Base-by-base conservation (phyloP, 2,329 filamentous ascomycete species). In the Metarhizium humberi region DNA sequence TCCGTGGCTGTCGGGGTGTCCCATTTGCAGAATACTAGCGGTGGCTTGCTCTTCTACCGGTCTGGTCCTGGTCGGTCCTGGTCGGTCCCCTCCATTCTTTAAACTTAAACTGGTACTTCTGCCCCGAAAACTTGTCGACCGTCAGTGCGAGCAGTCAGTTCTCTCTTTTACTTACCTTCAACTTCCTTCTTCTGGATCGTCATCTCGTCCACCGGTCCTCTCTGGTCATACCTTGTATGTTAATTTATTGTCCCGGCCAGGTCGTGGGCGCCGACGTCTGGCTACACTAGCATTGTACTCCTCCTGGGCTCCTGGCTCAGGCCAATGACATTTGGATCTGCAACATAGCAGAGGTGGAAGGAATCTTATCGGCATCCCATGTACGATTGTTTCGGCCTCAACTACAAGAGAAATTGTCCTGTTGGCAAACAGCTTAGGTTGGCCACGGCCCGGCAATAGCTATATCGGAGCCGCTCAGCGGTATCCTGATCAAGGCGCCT, bases 401-500 rank as follows among this genome's bases (percentile, higher is more conserved):
- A 13, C 25, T 30, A 14, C 45, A 48, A 30, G 20, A 48, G 10
- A 11, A 4, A 8, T 13, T 48, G 25, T 13, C 3, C n/a, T 20
- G 45, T 48, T 20, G 20, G 45, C 30, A 5, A 16, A 16, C 6
- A 30, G 25, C 14, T 30, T 13, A n/a, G 20, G 20, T 11, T 6
- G 20, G 13, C 45, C 4, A 30, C 14, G 3, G 20, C 45, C 25
- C 6, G 14, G 8, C 13, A 13, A 29, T 48, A 29, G 20, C 7
- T 16, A 25, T 11, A n/a, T 46, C 43, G 7, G 45, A 48, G 45
- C 20, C 38, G 34, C 13, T 38, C 20, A 40, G 48, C 43, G 42
- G 32, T n/a, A 53, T 53, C 46, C 45, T 40, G 48, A 29, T 59
- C 50, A 58, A 60, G 58, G 61, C 10, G 20, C 6, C 25, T 20